Conservation (phyloP, 352 stramenopile species). For the Phytophthora litchii region DNA sequence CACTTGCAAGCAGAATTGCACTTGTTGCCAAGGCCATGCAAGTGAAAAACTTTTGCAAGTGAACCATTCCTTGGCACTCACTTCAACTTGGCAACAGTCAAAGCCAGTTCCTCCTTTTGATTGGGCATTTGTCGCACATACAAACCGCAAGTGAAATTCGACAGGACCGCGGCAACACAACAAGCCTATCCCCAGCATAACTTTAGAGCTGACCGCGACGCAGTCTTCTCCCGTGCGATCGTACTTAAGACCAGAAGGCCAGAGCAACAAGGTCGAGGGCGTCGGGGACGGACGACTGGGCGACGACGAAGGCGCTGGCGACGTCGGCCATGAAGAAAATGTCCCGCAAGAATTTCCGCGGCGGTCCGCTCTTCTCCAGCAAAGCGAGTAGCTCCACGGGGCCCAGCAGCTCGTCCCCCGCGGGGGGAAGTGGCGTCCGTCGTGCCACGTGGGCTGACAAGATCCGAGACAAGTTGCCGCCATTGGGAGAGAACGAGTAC, state of each 20-base stretch:
- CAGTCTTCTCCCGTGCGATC: conserved; percentile 20
- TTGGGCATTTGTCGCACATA: background rate
- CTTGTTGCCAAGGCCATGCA: too few relatives aligned
- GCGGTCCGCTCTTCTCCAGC: conserved; percentile 47
- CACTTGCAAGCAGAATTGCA: too few relatives aligned
- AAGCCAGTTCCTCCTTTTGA: background rate
- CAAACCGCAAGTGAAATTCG: background rate
- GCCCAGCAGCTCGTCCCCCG: conserved; percentile 23
- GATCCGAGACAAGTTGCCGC: conserved; percentile 78
- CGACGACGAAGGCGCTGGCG: conserved; percentile 29
- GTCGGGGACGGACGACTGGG: conserved; percentile 1
- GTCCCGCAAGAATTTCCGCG: conserved; percentile 69
- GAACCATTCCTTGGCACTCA: too few relatives aligned
- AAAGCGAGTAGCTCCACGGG: conserved; percentile 27
- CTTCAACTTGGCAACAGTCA: background rate
- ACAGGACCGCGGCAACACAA: background rate
- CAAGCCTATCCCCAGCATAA: conserved; percentile 5
- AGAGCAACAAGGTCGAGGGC: conserved; percentile 15
- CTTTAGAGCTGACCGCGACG: conserved; percentile 12
- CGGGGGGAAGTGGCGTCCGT: conserved; percentile 22
- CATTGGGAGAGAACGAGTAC: conserved; percentile 82
- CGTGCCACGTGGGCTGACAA: conserved; percentile 79
- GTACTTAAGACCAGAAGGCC: conserved; percentile 24
- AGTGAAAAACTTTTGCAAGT: too few relatives aligned
- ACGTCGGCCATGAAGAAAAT: conserved; percentile 69